A percentile compares a stretch with the other conserved stretches of the same genome.
Conservation (phyloP, 1,284 basidiomycete genomes). For the Cryptococcus sp. region DNA sequence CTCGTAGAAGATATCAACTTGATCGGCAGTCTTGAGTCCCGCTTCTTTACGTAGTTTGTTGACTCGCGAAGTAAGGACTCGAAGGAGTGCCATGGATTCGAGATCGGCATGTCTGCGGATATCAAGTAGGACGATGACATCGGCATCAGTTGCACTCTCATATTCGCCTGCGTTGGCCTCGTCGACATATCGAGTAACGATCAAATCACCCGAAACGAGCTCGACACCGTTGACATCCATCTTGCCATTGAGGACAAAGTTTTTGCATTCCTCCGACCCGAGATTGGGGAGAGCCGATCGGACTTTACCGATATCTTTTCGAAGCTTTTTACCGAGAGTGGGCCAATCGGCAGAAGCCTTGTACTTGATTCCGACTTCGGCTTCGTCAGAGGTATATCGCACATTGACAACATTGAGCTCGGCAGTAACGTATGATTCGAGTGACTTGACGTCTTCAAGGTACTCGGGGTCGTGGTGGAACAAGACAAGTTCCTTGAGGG, state of each 20-base stretch:
- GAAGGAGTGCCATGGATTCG: conserved; percentile 78
- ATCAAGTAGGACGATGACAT: conserved; percentile 91
- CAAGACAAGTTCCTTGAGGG: conserved; percentile 85
- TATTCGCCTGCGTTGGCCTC: conserved; percentile 46
- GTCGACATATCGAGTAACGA: conserved; percentile 87
- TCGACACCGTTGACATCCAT: conserved; percentile 85
- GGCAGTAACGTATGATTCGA: conserved; percentile 85
- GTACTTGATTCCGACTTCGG: conserved; percentile 81
- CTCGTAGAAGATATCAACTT: conserved; percentile 82
- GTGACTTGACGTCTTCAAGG: conserved; percentile 76
- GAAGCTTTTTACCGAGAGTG: conserved; percentile 88
- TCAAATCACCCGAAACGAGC: conserved; percentile 82
- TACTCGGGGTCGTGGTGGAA: conserved; percentile 88
- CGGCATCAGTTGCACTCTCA: conserved; percentile 86
- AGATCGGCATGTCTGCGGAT: conserved; percentile 81
- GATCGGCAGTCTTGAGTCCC: conserved; percentile 89
- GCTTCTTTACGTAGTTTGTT: conserved; percentile 96
- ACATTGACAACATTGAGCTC: conserved; percentile 94
- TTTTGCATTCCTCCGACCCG: conserved; percentile 77
- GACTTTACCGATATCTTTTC: conserved; percentile 88
- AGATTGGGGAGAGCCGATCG: conserved; percentile 80
- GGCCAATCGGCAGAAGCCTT: conserved; percentile 91
- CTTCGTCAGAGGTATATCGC: conserved; percentile 83
- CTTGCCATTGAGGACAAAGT: conserved; percentile 69
- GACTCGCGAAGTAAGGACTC: conserved; percentile 89